Evolutionary conservation across 495 filamentous ascomycete genomes (phyloP).

Genomic region (Penicillium atrosanguineum): DNA sequence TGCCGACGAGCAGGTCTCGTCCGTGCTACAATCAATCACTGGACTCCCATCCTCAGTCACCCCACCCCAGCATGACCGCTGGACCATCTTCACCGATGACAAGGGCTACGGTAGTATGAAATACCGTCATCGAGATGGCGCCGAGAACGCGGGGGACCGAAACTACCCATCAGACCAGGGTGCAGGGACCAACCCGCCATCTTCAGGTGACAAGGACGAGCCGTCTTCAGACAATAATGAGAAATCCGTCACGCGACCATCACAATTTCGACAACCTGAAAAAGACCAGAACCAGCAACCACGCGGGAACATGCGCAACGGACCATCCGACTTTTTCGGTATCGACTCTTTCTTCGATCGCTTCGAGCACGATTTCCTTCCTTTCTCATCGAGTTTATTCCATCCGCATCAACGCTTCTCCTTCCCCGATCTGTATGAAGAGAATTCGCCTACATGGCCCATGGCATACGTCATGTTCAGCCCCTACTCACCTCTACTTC

Average conservation of each 20-base stretch:
- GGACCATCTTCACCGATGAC: conserved; percentile 37
- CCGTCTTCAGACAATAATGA: conserved; percentile 7
- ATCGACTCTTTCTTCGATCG: conserved; percentile 38
- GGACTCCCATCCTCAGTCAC: conserved; percentile 42
- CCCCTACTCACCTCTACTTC: conserved; percentile 51
- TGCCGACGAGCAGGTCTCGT: conserved; percentile 57
- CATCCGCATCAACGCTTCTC: conserved; percentile 25
- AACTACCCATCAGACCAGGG: conserved; percentile 13
- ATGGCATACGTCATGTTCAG: conserved; percentile 42
- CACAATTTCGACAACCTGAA: conserved; percentile 14
- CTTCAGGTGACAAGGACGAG: conserved; percentile 5
- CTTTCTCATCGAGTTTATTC: conserved; percentile 26
- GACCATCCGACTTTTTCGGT: conserved; percentile 26
- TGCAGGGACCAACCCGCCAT: conserved; percentile 6
- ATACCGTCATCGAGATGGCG: conserved; percentile 17
- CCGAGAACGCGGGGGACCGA: conserved; percentile 9
- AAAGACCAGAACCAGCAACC: conserved; percentile 14
- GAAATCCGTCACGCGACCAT: neutral
- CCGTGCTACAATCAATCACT: conserved; percentile 51
- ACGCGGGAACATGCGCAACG: conserved; percentile 2
- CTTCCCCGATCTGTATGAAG: conserved; percentile 31
- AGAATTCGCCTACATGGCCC: conserved; percentile 36
- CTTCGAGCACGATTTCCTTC: conserved; percentile 30
- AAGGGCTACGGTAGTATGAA: conserved; percentile 23
- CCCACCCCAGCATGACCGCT: conserved; percentile 30